These are phyloP conservation scores for Rhizophora apiculata DNA, from an alignment of 345 rosid species.

Conservation along the genomic window DNA sequence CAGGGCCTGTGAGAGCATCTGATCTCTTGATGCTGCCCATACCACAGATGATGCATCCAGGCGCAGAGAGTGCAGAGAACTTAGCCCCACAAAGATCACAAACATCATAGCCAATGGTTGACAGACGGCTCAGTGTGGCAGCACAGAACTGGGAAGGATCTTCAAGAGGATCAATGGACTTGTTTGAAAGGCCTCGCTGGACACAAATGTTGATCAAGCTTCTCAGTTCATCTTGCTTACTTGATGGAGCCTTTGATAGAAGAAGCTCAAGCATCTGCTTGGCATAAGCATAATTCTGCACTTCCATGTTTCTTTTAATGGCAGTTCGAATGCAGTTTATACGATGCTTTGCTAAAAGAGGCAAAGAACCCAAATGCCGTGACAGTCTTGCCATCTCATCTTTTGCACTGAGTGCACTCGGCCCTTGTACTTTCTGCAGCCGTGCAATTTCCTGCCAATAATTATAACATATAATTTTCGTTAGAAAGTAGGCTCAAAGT, in stretches of 20 bases:
- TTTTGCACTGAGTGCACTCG: slow-evolving; percentile 88
- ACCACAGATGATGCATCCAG: slow-evolving; percentile 95
- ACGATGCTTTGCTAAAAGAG: slow-evolving; percentile 88
- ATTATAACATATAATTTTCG: neutral
- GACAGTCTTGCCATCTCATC: slow-evolving; percentile 98
- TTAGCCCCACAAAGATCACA: slow-evolving; percentile 95
- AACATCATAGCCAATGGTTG: slow-evolving; percentile 93
- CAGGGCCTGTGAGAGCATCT: slow-evolving; percentile 77
- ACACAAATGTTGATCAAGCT: slow-evolving; percentile 87
- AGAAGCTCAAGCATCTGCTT: slow-evolving; percentile 98
- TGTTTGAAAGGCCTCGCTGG: slow-evolving; percentile 80
- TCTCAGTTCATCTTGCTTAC: slow-evolving; percentile 86
- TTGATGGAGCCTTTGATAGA: slow-evolving; percentile 80
- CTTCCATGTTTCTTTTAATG: slow-evolving; percentile 94
- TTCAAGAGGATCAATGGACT: slow-evolving; percentile 91
- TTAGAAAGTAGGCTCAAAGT: neutral
- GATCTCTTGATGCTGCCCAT: slow-evolving; percentile 97
- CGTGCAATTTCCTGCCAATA: slow-evolving; percentile 74
- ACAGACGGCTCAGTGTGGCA: slow-evolving; percentile 90
- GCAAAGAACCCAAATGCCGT: slow-evolving; percentile 83
- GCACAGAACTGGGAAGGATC: slow-evolving; percentile 95
- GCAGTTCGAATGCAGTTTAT: slow-evolving; percentile 95
- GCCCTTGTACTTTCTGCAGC: slow-evolving; percentile 84
- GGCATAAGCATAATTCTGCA: slow-evolving; percentile 84
- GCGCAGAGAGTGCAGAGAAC: slow-evolving; percentile 82